Conservation (phyloP, 495 filamentous ascomycete species). For the Pseudoneurospora amorphoporcata region DNA sequence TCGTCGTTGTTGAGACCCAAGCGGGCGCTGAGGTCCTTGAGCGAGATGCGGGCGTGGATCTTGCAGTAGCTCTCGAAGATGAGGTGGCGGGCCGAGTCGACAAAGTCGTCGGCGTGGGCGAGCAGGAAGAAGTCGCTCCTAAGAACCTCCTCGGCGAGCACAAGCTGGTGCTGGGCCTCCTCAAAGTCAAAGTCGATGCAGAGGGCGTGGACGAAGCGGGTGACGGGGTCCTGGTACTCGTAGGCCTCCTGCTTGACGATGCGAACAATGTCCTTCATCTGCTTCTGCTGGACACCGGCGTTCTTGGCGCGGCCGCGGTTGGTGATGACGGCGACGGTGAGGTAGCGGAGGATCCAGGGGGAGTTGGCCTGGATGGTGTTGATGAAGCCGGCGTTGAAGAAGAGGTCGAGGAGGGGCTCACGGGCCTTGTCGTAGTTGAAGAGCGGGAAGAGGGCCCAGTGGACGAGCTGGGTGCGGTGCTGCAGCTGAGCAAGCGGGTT, state of each 20-base stretch:
- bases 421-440: slow-evolving; percentile 93
- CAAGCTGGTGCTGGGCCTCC: slow-evolving; percentile 87
- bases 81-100: slow-evolving; percentile 87
- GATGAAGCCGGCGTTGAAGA: slow-evolving; percentile 94
- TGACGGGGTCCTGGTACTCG: slow-evolving; percentile 93
- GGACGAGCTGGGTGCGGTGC: slow-evolving; percentile 92
- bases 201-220: slow-evolving; percentile 89
- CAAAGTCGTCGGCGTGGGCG: slow-evolving; percentile 73
- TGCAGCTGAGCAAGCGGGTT: slow-evolving; percentile 89
- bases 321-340: slow-evolving; percentile 91
- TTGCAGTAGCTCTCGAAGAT: slow-evolving; percentile 99
- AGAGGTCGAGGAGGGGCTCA: slow-evolving; percentile 83
- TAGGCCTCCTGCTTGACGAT: slow-evolving; percentile 94
- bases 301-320: slow-evolving; percentile 78
- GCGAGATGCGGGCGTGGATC: slow-evolving; percentile 96
- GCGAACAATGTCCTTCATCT: slow-evolving; percentile 90
- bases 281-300: slow-evolving; percentile 84
- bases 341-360: slow-evolving; percentile 93
- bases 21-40: slow-evolving; percentile 86
- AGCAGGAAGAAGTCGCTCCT: slow-evolving; percentile 93
- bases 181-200: slow-evolving; percentile 98
- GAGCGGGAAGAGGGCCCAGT: slow-evolving; percentile 98
- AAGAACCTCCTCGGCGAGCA: slow-evolving; percentile 83
- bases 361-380: slow-evolving; percentile 98
- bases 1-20: slow-evolving; percentile 85